Evolutionary conservation across 2,329 filamentous ascomycete species (phyloP), one percentile per base, ranked within the genome.

Genomic region (Talaromyces sp.): DNA sequence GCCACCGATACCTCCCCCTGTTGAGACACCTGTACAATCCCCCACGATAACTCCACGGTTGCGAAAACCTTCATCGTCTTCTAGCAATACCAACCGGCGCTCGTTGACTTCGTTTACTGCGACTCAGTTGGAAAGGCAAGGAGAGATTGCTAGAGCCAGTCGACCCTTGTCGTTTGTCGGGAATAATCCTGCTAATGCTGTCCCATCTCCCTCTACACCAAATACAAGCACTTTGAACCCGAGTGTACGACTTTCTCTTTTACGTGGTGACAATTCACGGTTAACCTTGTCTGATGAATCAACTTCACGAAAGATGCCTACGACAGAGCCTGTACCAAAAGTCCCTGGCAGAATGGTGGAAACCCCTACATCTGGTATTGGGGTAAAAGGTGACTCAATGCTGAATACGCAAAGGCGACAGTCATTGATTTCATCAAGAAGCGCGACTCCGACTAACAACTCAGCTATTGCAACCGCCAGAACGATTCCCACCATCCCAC

Each of bases 171-270:
- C 65, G 13, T 63, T 43, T 52, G 14, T 56, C 14, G 35, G 47
- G 11, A 56, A 37, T 11, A 13, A 31, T 1, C 37, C 33, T 39
- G 19, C 3, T 16, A 35, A 35, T 6, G 27, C 64, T 33, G 14
- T 10, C 43, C 75, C 77, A 0, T 73, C 75, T 3, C 71, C 76
- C 16, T 13, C 41, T 27, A 72, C 77, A 3, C 78, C 77, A 3
- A 80, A 80, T 62, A 79, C 80, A 58, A 80, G 79, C 64, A 74
- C 80, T 16, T 78, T 78, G 3, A 73, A 73, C 1, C 78, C 79
- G 62, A 80, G 76, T 19, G 52, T 59, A 52, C 41, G 60, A 33
- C 54, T 52, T 54, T 50, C 64, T 16, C 16, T 66, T 8, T n/a
- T 62, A 1, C 60, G 60, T 24, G 52, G 47, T 24, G 39, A 58